Conservation (phyloP, 768 basidiomycete species). For the Termitomyces titanicus region DNA sequence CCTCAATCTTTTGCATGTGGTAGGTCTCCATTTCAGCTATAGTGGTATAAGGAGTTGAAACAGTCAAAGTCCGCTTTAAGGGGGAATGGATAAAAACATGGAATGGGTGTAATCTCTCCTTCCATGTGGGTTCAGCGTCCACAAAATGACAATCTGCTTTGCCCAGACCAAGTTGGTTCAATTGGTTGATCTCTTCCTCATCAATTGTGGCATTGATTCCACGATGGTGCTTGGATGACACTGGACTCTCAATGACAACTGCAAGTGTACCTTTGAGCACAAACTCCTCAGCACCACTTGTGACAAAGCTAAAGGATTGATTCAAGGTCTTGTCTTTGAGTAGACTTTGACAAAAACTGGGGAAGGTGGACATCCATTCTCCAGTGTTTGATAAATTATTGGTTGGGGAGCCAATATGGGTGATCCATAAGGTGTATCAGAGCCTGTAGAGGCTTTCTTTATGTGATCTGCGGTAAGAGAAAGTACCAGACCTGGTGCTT, state of each 20-base stretch:
- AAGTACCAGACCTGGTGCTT: constrained; percentile 41
- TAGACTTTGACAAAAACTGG: constrained; percentile 67
- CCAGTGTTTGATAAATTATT: constrained; percentile 65
- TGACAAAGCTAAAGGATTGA: constrained; percentile 84
- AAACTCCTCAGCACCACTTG: constrained; percentile 82
- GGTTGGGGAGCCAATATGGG: constrained; percentile 40
- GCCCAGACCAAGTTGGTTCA: constrained; percentile 37
- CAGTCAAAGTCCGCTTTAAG: constrained; percentile 70
- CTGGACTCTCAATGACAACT: constrained; percentile 19
- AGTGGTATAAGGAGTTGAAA: constrained; percentile 75
- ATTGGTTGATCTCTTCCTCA: constrained; percentile 38
- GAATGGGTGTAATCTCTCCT: constrained; percentile 68
- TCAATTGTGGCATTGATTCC: constrained; percentile 31
- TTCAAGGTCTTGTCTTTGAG: constrained; percentile 78
- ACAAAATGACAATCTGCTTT: constrained; percentile 72
- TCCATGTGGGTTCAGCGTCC: constrained; percentile 71
- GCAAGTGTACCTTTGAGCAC: constrained; percentile 61
- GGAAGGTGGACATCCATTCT: constrained; percentile 56
- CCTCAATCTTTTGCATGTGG: constrained; percentile 69
- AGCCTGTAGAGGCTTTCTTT: constrained; percentile 34
- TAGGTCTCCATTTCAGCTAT: constrained; percentile 87
- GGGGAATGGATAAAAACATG: constrained; percentile 77
- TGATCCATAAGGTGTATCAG: constrained; percentile 47
- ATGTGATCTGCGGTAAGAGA: constrained; percentile 24
- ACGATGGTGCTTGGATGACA: constrained; percentile 19